Evolutionary conservation across 306 rosid species (phyloP), one percentile per base, ranked within the genome.

Genomic region (Begonia loranthoides): DNA sequence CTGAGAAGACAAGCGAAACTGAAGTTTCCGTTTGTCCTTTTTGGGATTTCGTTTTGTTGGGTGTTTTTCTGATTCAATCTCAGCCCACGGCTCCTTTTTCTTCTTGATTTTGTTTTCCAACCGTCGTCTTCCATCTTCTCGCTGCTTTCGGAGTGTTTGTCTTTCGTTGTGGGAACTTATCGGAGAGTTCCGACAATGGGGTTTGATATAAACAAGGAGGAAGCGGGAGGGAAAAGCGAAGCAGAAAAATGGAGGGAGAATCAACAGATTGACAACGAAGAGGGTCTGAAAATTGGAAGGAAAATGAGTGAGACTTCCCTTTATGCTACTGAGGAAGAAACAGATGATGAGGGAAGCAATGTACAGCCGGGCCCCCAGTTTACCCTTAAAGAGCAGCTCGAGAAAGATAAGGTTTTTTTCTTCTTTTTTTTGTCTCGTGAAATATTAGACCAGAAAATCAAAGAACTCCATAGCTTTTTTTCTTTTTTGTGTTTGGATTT

Each of bases 351-450:
- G n/a, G 61, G 73, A 47, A 70, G 28, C 43, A 66, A 58, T 1
- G 58, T 70, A 4, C 58, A 66, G 41, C 49, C 66, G 76, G 80
- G 80, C 46, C 80, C 80, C 46, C 80, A 74, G 15, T 70, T 43
- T 57, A 70, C 80, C n/a, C 75, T 74, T 34, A 74, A 74, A 55
- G 76, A 74, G 52, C 76, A 74, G 65, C 67, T 74, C 15, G 80
- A 74, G 54, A 74, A 74, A 55, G 80, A 74, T 67, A 74, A 74
- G 73, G 76, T 70, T 47, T 13, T 53, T 28, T 3, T 28, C 36
- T 28, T 28, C 5, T 28, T 28, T 28, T 28, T 28, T 28, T 1
- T 28, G 36, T 51, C 9, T 58, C 51, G 17, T 15, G 19, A 40
- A 28, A 15, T 48, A 56, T 43, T 28, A 7, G 36, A 28, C 36